A percentile compares a stretch with the other conserved stretches of the same genome.
These are phyloP conservation scores for Helichrysum umbraculigerum DNA, from an alignment of 129 eudicot species.

Conservation along the genomic window DNA sequence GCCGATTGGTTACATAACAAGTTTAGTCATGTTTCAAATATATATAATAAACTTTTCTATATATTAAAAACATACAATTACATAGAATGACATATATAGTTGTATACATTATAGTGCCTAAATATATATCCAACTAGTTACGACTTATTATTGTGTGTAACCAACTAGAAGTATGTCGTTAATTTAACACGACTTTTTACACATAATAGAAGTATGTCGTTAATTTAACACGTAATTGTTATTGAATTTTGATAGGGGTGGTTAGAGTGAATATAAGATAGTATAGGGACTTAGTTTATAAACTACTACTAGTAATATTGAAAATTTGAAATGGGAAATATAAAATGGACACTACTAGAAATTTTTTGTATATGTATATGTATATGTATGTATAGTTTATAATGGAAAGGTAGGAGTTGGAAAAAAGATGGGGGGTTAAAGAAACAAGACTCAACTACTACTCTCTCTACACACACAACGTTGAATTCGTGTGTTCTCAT, in stretches of 20 bases:
- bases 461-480: conserved; percentile 41
- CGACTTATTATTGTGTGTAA: too few species aligned
- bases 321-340: conserved; percentile 21
- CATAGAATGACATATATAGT: too few species aligned
- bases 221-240: too few species aligned
- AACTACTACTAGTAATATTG: background rate
- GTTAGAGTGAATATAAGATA: conserved; percentile 5
- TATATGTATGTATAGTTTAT: conserved; percentile 26
- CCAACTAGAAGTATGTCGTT: too few species aligned
- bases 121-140: too few species aligned
- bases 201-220: too few species aligned
- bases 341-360: background rate
- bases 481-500: conserved; percentile 57
- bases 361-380: conserved; percentile 6
- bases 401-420: conserved; percentile 35
- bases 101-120: too few species aligned
- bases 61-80: too few species aligned
- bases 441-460: conserved; percentile 58
- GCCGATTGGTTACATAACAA: too few species aligned
- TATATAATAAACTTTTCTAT: too few species aligned
- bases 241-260: background rate
- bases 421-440: conserved; percentile 41
- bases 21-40: too few species aligned
- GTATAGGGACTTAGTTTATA: conserved; percentile 6
- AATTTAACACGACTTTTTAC: too few species aligned